These are phyloP conservation scores for Vachellia collinsii DNA, from an alignment of 306 rosid species.

Conservation along the genomic window DNA sequence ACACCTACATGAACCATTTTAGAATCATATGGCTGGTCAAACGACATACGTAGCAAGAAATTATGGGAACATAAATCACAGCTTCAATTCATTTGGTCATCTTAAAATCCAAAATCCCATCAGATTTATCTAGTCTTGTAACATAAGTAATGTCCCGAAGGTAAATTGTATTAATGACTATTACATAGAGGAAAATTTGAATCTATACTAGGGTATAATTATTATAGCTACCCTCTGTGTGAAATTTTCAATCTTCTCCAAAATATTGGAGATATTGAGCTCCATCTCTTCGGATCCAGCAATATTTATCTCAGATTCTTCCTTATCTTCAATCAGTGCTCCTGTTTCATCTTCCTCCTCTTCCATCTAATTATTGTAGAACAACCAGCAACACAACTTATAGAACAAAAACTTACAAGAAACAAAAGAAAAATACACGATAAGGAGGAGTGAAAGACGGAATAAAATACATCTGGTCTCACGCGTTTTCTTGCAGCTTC, in stretches of 20 bases:
- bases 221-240: conserved; percentile 66
- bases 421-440: conserved; percentile 4
- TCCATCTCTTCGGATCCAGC: conserved; percentile 77
- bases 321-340: conserved; percentile 47
- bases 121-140: not conserved
- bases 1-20: conserved; percentile 55
- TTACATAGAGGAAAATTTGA: not conserved
- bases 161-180: not conserved
- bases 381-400: not conserved
- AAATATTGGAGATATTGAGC: conserved; percentile 56
- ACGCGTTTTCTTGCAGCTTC: conserved; percentile 56
- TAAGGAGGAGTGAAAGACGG: not conserved
- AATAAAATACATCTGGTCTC: conserved; percentile 50
- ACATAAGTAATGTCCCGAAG: not conserved
- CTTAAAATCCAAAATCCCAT: not conserved
- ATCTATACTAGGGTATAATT: conserved; percentile 20
- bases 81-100: not conserved
- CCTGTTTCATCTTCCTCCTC: conserved; percentile 52
- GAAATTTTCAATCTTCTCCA: conserved; percentile 72
- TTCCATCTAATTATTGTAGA: conserved; percentile 36
- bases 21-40: conserved; percentile 2
- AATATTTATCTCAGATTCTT: conserved; percentile 45
- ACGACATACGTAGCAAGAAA: not conserved
- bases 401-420: not conserved
- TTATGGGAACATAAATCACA: not conserved